Conservation (phyloP, 352 stramenopile species). For the Phytopythium mirpurense region DNA sequence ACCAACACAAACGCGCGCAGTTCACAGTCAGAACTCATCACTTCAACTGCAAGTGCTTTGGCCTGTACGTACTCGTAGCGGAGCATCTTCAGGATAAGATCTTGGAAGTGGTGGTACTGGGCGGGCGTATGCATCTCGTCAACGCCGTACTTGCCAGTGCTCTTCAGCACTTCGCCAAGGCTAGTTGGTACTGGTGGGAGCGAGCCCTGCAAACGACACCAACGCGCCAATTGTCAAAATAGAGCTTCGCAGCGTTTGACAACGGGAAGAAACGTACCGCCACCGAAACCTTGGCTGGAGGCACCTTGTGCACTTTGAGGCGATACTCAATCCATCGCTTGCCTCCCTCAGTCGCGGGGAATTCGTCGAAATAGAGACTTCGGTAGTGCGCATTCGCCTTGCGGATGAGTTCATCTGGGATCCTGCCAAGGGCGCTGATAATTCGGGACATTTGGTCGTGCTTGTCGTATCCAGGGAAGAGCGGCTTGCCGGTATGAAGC, state of each 20-base stretch:
- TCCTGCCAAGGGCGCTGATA: constrained; percentile 92
- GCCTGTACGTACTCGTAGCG: constrained; percentile 84
- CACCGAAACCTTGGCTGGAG: constrained; percentile 24
- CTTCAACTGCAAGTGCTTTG: neutral
- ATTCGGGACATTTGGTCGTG: constrained; percentile 98
- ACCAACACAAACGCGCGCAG: neutral
- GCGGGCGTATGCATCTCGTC: constrained; percentile 57
- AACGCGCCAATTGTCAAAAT: neutral
- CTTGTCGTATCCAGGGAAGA: constrained; percentile 96
- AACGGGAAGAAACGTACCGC: constrained; percentile 18
- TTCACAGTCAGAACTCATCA: neutral
- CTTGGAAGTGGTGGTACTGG: constrained; percentile 92
- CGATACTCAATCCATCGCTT: constrained; percentile 55
- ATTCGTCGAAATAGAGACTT: constrained; percentile 92
- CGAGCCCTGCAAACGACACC: constrained; percentile 9
- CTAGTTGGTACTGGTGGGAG: constrained; percentile 33
- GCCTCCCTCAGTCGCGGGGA: constrained; percentile 47
- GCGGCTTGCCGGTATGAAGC: constrained; percentile 97
- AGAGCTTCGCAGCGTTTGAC: constrained; percentile 1
- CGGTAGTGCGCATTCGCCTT: constrained; percentile 75
- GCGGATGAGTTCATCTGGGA: constrained; percentile 90
- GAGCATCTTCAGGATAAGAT: constrained; percentile 94
- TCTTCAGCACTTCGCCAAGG: constrained; percentile 59
- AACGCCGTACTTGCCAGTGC: constrained; percentile 29
- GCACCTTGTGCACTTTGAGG: constrained; percentile 56